Base-by-base conservation (phyloP, 176 grass and related monocot species). In the Poa pratensis region DNA sequence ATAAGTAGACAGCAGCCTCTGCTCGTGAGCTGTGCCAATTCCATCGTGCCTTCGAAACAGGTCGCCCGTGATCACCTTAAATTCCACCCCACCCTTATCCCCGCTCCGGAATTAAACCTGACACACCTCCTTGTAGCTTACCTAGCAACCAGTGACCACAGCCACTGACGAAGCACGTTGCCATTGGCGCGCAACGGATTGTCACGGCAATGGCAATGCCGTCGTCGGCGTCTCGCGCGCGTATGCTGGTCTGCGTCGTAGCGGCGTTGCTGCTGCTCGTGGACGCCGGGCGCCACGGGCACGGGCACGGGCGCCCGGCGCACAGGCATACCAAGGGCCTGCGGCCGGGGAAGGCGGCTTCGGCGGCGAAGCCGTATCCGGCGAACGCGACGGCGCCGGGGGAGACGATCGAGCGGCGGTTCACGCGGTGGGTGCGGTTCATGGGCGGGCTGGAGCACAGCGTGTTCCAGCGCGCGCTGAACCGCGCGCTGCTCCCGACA, bases 401-500 rank as follows among this genome's bases (percentile, higher is more conserved):
- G 55, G 83, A 94, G 73, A 15, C 88, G 70, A 72, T 92, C 72
- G 88, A 99, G 86, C 80, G 49, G 80, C 78, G 85, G 81, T 99
- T 92, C 92, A 89, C 86, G 88, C 87, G 80, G 76, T 99, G 97
- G 97, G 94, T 99, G 60, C 45, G 64, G 20, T 94, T 73, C 84
- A 85, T 99, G 49, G 94, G 88, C 53, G 86, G 73, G 27, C 88
- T 81, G 18, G 76, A 73, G 9, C 94, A 94, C 77, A 91, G 88
- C 86, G 51, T 68, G 42, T 99, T 89, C 58, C 75, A 82, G 74
- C 86, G 82, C 6, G 84, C 75, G 53, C 82, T 96, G 6, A 91
- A 78, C 82, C 90, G 91, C 35, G 78, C 78, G 24, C 18, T 75
- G 80, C 75, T 87, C 35, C 76, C 97, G 43, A 84, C 97, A 50